Conservation (phyloP, 2,329 filamentous ascomycete species). For the Penicillium janthinellum region DNA sequence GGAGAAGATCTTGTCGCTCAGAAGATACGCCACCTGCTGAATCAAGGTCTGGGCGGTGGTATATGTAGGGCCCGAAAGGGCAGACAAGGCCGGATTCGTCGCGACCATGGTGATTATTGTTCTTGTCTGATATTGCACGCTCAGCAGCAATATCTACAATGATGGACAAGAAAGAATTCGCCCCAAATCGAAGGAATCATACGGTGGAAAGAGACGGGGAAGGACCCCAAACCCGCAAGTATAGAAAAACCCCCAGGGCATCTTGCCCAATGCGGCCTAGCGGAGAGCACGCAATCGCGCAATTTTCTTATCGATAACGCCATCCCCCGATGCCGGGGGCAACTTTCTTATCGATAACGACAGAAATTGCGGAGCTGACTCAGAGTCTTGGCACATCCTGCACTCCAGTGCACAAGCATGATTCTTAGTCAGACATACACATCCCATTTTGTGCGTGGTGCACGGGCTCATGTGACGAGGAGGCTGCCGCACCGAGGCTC, state of each 20-base stretch:
- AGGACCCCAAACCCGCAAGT: constrained; percentile 20
- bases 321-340: not conserved
- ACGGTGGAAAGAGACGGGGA: constrained; percentile 26
- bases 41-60: constrained; percentile 89
- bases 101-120: constrained; percentile 33
- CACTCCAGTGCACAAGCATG: not conserved
- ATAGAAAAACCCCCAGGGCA: constrained; percentile 34
- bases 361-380: constrained; percentile 1
- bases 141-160: constrained; percentile 24
- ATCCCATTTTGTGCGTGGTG: not conserved
- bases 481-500: constrained; percentile 12
- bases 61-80: constrained; percentile 85
- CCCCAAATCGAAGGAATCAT: constrained; percentile 20
- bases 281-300: constrained; percentile 35
- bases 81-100: constrained; percentile 50
- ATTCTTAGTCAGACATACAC: not conserved
- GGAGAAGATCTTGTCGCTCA: constrained; percentile 96
- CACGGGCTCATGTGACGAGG: constrained; percentile 11
- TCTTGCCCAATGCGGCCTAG: constrained; percentile 35
- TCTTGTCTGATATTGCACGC: constrained; percentile 30
- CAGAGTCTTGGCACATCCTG: not conserved
- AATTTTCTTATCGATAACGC: constrained; percentile 31
- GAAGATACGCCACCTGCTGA: constrained; percentile 91
- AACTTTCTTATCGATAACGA: constrained; percentile 32
- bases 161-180: constrained; percentile 25